Percentiles rank a stretch among this genome's conserved stretches.
phyloP scores from a whole-genome alignment of 2,329 filamentous ascomycete species.

The Cladophialophora chaetospira region DNA sequence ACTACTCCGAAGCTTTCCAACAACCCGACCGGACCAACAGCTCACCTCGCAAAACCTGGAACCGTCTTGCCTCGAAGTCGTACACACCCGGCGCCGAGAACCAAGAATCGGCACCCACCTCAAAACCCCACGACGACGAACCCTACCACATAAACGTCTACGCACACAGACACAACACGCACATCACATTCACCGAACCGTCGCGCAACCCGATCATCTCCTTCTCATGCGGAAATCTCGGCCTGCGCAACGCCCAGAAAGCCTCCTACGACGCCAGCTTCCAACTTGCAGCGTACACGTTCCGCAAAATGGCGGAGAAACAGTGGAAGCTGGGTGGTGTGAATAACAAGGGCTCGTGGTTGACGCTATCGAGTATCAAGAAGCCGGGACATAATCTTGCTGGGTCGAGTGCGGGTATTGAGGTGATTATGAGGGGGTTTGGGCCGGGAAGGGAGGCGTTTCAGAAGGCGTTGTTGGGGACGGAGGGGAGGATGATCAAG shows the following conservation, averaged over 20 bases:
- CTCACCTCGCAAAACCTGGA: conserved; percentile 13
- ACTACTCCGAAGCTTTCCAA: conserved; percentile 3
- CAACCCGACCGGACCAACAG: neutral
- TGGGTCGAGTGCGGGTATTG: conserved; percentile 67
- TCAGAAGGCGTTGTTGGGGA: conserved; percentile 83
- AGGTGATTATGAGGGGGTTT: conserved; percentile 82
- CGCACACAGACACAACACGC: conserved; percentile 89
- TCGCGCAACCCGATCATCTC: conserved; percentile 77
- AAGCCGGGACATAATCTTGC: conserved; percentile 72
- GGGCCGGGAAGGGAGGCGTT: conserved; percentile 85
- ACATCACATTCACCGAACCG: conserved; percentile 85
- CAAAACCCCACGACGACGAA: conserved; percentile 43
- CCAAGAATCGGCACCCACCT: conserved; percentile 12
- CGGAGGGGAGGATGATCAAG: conserved; percentile 75
- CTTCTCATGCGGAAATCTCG: conserved; percentile 80
- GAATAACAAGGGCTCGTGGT: conserved; percentile 53
- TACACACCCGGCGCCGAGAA: conserved; percentile 26
- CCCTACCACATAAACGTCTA: conserved; percentile 87
- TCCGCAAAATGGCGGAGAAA: conserved; percentile 80
- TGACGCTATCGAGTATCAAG: conserved; percentile 78
- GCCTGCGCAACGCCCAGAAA: conserved; percentile 81
- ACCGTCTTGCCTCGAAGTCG: too few relatives aligned
- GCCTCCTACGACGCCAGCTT: conserved; percentile 89
- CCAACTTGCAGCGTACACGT: conserved; percentile 80
- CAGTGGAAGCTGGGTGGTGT: conserved; percentile 73